phyloP scores from a whole-genome alignment of 1,284 basidiomycete genomes.

The Ustilago cynodontis region DNA sequence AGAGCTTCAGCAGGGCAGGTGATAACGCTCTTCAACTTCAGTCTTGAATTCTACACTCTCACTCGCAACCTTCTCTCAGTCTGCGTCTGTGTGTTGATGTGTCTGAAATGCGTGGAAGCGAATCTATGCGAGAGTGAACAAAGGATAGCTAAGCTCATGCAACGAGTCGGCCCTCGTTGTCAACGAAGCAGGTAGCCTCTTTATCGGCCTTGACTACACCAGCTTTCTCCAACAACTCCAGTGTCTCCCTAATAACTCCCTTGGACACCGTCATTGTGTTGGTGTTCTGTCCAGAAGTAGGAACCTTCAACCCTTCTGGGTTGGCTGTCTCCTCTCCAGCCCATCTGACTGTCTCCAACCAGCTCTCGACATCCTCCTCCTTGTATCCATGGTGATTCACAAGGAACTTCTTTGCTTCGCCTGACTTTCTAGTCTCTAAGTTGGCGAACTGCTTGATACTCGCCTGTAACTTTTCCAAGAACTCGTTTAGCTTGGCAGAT shows the following conservation, averaged over 20 bases:
- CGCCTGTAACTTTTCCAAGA: conserved; percentile 51
- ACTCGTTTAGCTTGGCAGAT: conserved; percentile 25
- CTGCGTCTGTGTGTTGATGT: not conserved
- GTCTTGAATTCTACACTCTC: not conserved
- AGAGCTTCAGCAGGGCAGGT: conserved; percentile 42
- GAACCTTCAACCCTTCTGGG: conserved; percentile 21
- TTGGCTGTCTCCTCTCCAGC: conserved; percentile 55
- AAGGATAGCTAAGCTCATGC: conserved; percentile 7
- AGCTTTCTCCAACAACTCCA: conserved; percentile 57
- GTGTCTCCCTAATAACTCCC: conserved; percentile 42
- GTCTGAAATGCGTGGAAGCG: not conserved
- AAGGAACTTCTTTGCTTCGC: conserved; percentile 42
- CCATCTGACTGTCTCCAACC: conserved; percentile 67
- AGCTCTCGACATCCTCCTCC: conserved; percentile 80
- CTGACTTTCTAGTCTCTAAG: conserved; percentile 32
- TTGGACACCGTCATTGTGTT: conserved; percentile 48
- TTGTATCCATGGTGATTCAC: conserved; percentile 72
- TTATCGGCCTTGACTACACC: conserved; percentile 49
- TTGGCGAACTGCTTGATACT: conserved; percentile 55
- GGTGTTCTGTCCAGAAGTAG: conserved; percentile 43
- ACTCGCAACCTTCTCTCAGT: not conserved
- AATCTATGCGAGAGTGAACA: not conserved
- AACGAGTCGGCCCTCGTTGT: conserved; percentile 25
- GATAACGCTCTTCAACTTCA: not conserved
- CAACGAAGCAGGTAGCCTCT: conserved; percentile 22